phyloP scores from a whole-genome alignment of 805 yeast genomes.

The Candida oleophila region DNA sequence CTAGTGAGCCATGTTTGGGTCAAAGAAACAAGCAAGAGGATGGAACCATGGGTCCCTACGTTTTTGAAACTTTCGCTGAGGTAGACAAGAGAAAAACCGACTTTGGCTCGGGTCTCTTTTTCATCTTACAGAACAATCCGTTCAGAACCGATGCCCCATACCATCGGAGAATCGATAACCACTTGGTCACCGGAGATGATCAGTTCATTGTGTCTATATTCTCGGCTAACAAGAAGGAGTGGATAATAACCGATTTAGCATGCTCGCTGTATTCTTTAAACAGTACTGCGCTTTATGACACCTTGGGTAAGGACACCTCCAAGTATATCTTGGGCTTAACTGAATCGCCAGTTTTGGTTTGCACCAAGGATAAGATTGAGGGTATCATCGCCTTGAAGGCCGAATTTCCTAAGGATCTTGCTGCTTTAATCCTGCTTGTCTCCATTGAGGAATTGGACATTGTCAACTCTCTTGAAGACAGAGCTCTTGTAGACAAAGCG shows the following conservation, averaged over 20 bases:
- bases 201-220: constrained; percentile 55
- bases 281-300: constrained; percentile 31
- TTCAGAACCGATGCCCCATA: constrained; percentile 23
- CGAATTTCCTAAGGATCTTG: constrained; percentile 21
- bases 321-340: constrained; percentile 61
- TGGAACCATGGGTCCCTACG: constrained; percentile 32
- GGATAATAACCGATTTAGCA: constrained; percentile 71
- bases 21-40: constrained; percentile 27
- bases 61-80: constrained; percentile 23
- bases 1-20: constrained; percentile 47
- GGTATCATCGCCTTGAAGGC: constrained; percentile 28
- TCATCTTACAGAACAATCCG: constrained; percentile 31
- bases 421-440: constrained; percentile 30
- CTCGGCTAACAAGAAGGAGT: constrained; percentile 61
- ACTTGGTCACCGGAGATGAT: constrained; percentile 15
- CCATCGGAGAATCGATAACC: constrained; percentile 23
- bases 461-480: constrained; percentile 13
- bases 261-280: constrained; percentile 49
- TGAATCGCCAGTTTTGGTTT: constrained; percentile 51
- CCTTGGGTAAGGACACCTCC: constrained; percentile 55
- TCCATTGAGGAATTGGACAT: constrained; percentile 36
- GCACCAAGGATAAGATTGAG: constrained; percentile 32
- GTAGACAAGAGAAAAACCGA: constrained; percentile 22
- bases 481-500: background rate
- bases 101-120: constrained; percentile 40